These are phyloP conservation scores for Trichoderma sp. DNA, from an alignment of 2,329 filamentous ascomycete genomes.

Conservation along the genomic window DNA sequence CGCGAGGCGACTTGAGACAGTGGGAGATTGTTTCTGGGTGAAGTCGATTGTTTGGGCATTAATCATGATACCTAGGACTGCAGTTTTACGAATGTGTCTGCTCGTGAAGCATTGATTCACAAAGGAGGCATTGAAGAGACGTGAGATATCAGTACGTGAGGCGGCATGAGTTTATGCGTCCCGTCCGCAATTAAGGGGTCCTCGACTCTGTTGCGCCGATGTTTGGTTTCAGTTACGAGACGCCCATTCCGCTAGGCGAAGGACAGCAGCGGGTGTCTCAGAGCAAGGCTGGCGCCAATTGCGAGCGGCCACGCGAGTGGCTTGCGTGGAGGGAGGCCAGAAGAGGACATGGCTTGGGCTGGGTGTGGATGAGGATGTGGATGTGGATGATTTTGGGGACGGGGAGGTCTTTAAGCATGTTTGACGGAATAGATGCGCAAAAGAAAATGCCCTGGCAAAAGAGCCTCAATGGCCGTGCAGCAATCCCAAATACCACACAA, in stretches of 20 bases:
- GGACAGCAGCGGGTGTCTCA: constrained; percentile 10
- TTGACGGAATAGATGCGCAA: too few species aligned
- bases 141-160: background rate
- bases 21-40: too few species aligned
- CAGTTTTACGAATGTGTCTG: background rate
- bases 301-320: constrained; percentile 23
- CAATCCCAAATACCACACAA: too few species aligned
- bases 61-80: background rate
- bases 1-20: background rate
- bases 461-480: too few species aligned
- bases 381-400: background rate
- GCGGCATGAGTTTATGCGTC: constrained; percentile 14
- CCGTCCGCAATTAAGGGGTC: constrained; percentile 15
- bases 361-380: background rate
- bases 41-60: too few species aligned
- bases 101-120: background rate
- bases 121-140: constrained; percentile 1
- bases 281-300: constrained; percentile 20
- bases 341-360: constrained; percentile 9
- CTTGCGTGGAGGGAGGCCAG: constrained; percentile 10
- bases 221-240: constrained; percentile 23
- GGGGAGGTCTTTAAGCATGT: background rate
- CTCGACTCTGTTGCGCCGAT: constrained; percentile 3
- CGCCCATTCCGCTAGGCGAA: background rate
- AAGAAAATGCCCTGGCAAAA: too few species aligned